A percentile compares a stretch with the other conserved stretches of the same genome.
Evolutionary conservation across 1,139 yeast species (phyloP).

Genomic region (Pichia sp.): DNA sequence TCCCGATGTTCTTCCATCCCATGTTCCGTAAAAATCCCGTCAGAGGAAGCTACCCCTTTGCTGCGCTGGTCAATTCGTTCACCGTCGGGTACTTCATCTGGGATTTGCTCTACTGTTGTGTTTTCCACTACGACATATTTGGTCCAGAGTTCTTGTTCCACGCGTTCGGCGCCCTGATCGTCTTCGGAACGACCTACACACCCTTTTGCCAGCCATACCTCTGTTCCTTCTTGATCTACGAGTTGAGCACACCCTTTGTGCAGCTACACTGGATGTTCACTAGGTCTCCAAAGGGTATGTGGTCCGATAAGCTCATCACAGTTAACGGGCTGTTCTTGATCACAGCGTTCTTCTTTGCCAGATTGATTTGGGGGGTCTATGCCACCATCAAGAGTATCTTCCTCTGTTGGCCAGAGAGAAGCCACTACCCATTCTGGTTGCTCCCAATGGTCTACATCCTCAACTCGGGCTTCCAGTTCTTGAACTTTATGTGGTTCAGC

Average conservation of each 20-base stretch:
- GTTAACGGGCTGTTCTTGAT: constrained; percentile 48
- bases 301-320: constrained; percentile 38
- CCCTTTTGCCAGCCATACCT: constrained; percentile 53
- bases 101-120: constrained; percentile 48
- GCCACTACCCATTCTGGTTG: constrained; percentile 26
- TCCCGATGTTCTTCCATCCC: constrained; percentile 50
- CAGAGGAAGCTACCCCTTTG: constrained; percentile 47
- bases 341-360: constrained; percentile 43
- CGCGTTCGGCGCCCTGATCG: constrained; percentile 51
- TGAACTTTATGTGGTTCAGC: constrained; percentile 52
- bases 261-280: constrained; percentile 57
- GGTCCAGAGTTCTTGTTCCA: constrained; percentile 53
- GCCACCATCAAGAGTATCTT: constrained; percentile 41
- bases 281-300: constrained; percentile 45
- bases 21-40: constrained; percentile 39
- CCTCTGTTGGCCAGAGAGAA: constrained; percentile 38
- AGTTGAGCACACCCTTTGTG: constrained; percentile 56
- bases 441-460: constrained; percentile 36
- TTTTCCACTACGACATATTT: constrained; percentile 40
- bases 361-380: constrained; percentile 56
- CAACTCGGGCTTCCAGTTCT: constrained; percentile 42
- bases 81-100: constrained; percentile 53
- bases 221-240: constrained; percentile 51
- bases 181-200: constrained; percentile 39
- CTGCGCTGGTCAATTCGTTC: constrained; percentile 43